These are phyloP conservation scores for Paraphaeosphaeria sporulosa DNA, from an alignment of 2,329 filamentous ascomycete genomes.

Conservation along the genomic window DNA sequence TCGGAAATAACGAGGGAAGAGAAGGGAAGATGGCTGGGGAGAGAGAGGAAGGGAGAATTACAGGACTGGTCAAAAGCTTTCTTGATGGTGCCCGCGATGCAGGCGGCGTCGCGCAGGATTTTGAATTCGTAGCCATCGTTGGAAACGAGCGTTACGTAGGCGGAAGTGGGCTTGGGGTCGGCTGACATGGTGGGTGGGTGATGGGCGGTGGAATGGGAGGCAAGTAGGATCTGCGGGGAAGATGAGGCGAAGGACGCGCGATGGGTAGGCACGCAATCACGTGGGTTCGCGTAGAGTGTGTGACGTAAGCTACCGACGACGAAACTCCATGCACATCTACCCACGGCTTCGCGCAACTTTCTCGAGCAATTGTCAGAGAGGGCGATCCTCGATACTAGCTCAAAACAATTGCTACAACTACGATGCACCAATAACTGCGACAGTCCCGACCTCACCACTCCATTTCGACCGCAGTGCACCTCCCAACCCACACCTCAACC, in stretches of 20 bases:
- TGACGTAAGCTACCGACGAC: neutral
- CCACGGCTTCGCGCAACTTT: neutral
- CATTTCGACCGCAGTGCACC: neutral
- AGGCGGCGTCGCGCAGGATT: slow-evolving; percentile 73
- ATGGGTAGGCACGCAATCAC: slow-evolving; percentile 31
- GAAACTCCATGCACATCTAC: neutral
- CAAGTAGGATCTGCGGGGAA: slow-evolving; percentile 1
- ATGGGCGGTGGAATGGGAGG: neutral
- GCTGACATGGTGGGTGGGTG: slow-evolving; percentile 29
- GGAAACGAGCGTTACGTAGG: slow-evolving; percentile 81
- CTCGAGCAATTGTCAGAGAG: too few relatives aligned
- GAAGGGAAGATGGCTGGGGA: too few relatives aligned
- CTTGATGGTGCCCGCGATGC: slow-evolving; percentile 75
- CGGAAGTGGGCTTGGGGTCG: slow-evolving; percentile 50
- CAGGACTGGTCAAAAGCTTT: slow-evolving; percentile 76
- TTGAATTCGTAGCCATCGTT: slow-evolving; percentile 80
- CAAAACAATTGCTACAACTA: neutral
- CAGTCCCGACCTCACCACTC: neutral
- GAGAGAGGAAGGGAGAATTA: slow-evolving; percentile 44
- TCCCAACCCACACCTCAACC: neutral
- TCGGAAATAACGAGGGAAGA: too few relatives aligned
- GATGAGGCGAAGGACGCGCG: slow-evolving; percentile 17
- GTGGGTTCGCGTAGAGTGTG: slow-evolving; percentile 29
- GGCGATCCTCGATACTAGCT: too few relatives aligned
- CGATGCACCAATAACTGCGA: neutral